These are phyloP conservation scores for Parastagonospora avenae DNA, from an alignment of 2,329 filamentous ascomycete genomes.

Conservation along the genomic window DNA sequence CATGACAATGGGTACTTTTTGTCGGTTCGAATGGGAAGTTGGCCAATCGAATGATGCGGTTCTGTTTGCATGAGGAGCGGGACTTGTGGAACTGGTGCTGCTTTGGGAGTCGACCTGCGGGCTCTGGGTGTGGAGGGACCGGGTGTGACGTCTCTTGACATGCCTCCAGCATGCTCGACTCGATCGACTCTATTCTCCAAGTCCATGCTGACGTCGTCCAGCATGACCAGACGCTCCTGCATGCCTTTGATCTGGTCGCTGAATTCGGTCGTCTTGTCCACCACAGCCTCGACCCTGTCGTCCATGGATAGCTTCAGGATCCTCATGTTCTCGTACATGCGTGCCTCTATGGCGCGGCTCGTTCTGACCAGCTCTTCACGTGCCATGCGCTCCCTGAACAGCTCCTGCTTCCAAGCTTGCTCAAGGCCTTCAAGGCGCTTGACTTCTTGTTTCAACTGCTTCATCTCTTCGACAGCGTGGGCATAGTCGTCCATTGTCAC, in stretches of 20 bases:
- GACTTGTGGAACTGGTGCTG: constrained; percentile 34
- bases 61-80: constrained; percentile 36
- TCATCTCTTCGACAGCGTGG: constrained; percentile 44
- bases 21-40: constrained; percentile 46
- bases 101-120: constrained; percentile 23
- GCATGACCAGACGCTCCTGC: constrained; percentile 43
- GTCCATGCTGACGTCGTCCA: constrained; percentile 50
- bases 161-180: constrained; percentile 32
- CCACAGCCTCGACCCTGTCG: constrained; percentile 48
- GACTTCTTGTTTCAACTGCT: constrained; percentile 40
- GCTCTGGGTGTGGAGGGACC: constrained; percentile 35
- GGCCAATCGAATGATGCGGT: constrained; percentile 34
- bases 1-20: constrained; percentile 46
- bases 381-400: constrained; percentile 41
- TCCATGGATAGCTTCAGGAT: constrained; percentile 46
- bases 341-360: constrained; percentile 40
- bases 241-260: constrained; percentile 44
- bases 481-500: constrained; percentile 46
- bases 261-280: constrained; percentile 47
- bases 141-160: constrained; percentile 38
- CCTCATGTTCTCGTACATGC: constrained; percentile 47
- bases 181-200: constrained; percentile 46
- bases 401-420: constrained; percentile 44
- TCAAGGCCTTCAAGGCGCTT: constrained; percentile 41
- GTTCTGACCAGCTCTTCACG: constrained; percentile 42